Evolutionary conservation across 768 basidiomycete genomes (phyloP).

Genomic region (Tulasnella sp.): DNA sequence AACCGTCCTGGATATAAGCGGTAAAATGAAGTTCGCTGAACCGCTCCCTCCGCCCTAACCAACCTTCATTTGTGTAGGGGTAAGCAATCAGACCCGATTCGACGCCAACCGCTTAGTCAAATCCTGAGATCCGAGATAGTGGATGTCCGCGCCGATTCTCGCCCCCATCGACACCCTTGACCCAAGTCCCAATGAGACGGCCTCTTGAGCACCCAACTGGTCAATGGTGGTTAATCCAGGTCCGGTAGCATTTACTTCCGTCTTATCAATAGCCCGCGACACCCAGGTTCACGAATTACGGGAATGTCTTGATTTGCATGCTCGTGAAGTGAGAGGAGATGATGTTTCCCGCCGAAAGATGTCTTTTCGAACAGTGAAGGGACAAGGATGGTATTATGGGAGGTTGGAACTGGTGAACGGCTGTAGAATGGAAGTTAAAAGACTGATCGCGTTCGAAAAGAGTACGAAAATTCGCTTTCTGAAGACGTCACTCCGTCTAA

Average conservation of each 20-base stretch:
- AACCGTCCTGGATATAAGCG: too few species aligned
- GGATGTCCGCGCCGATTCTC: not conserved
- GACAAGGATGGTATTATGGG: too few species aligned
- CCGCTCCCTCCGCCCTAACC: too few species aligned
- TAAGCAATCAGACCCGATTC: not conserved
- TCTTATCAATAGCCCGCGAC: not conserved
- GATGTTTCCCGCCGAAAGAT: too few species aligned
- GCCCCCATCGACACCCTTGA: not conserved
- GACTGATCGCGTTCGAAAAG: too few species aligned
- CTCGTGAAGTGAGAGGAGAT: not conserved
- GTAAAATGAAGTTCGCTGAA: too few species aligned
- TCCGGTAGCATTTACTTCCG: not conserved
- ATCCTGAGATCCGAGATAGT: not conserved
- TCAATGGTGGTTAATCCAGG: not conserved
- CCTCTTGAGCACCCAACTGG: not conserved
- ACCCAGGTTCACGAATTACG: not conserved
- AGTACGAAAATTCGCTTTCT: too few species aligned
- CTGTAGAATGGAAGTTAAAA: too few species aligned
- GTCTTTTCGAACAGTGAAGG: too few species aligned
- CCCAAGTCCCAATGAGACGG: not conserved
- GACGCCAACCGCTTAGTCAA: not conserved
- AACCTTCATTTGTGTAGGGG: too few species aligned
- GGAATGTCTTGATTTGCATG: not conserved
- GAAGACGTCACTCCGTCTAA: too few species aligned
- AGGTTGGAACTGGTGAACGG: too few species aligned